Evolutionary conservation across 768 basidiomycete genomes (phyloP), one percentile per base, ranked within the genome.

Genomic region (Boletus vermiculosoides): DNA sequence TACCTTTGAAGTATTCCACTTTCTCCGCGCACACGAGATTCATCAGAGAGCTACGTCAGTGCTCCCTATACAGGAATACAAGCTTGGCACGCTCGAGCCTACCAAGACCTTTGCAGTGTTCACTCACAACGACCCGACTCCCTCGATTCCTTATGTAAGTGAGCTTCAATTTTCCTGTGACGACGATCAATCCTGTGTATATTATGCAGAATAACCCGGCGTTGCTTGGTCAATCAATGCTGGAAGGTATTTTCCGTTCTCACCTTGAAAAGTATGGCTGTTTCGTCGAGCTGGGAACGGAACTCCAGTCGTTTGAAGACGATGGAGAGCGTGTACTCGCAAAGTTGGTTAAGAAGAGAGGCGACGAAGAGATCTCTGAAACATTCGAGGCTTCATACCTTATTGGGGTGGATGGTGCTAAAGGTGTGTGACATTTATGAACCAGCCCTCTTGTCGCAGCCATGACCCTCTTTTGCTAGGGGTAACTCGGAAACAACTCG

Each of bases 301-400:
- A 79, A 54, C 73, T 83, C 9, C 40, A 64, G n/a, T 76, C 76
- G 0, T 77, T 83, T 44, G 66, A 73, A 49, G 77, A 82, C 54
- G 58, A 61, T 10, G 65, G 68, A 2, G 70, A 73, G 33, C 57
- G 58, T 31, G 76, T 82, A 8, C 58, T 67, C 12, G 80, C 75
- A 8, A 70, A 71, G 13, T 55, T 82, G 5, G 36, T 72, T 28
- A 66, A 70, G 53, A 62, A 12, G 18, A 49, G 37, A n/a, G 60
- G 68, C 3, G 73, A 63, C 1, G 23, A 64, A 28, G 69, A 70
- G 34, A 41, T 47, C 0, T 45, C 53, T n/a, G 75, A 79, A 55
- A 65, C 48, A 3, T 56, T 70, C 7, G 62, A 55, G 9, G 63
- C 59, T n/a, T 63, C 68, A 2, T 79, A 68, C 59, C 58, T 82